These are phyloP conservation scores for Aspergillus sp. DNA, from an alignment of 2,329 filamentous ascomycete genomes.

Conservation along the genomic window DNA sequence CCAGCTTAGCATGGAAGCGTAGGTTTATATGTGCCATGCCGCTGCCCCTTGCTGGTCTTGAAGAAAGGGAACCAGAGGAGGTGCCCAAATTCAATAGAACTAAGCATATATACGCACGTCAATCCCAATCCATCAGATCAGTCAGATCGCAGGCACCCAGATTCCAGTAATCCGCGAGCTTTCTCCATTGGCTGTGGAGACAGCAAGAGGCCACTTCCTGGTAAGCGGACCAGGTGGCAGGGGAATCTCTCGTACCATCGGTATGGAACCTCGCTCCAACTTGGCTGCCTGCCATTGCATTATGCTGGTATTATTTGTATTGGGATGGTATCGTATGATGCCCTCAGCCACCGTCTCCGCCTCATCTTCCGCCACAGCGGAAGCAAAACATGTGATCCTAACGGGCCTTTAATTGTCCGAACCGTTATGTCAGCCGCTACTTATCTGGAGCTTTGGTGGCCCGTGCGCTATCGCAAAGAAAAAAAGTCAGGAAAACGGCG, in stretches of 20 bases:
- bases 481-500: conserved; percentile 9
- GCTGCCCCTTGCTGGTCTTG: conserved; percentile 2
- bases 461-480: conserved; percentile 24
- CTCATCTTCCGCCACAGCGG: background rate
- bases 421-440: conserved; percentile 8
- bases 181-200: conserved; percentile 5
- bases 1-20: background rate
- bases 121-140: conserved; percentile 1
- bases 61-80: background rate
- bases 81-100: background rate
- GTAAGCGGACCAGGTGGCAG: background rate
- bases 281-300: conserved; percentile 6
- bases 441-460: conserved; percentile 16
- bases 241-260: background rate
- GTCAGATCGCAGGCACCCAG: conserved; percentile 17
- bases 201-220: background rate
- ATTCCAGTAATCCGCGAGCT: conserved; percentile 11
- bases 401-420: conserved; percentile 9
- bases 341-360: background rate
- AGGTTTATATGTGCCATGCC: conserved; percentile 13
- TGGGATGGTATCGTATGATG: conserved; percentile 6
- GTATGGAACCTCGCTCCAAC: background rate
- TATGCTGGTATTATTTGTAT: background rate
- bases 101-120: conserved; percentile 6
- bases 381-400: background rate